phyloP scores from a whole-genome alignment of 768 basidiomycete species.

The Suillus subalutaceus region DNA sequence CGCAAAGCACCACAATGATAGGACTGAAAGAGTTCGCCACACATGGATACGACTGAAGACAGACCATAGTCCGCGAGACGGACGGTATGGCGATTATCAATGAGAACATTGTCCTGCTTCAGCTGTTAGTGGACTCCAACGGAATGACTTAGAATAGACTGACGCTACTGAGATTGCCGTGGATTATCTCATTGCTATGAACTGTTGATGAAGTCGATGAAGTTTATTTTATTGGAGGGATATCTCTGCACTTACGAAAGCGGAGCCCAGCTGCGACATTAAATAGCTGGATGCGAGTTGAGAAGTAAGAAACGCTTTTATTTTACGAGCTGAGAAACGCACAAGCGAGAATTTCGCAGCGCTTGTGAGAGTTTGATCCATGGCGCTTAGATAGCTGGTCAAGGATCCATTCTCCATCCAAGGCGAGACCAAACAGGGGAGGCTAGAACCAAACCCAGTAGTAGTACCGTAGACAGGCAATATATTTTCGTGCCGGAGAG shows the following conservation, averaged over 20 bases:
- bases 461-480: conserved; percentile 22
- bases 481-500: conserved; percentile 24
- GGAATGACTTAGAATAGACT: neutral
- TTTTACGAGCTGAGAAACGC: conserved; percentile 8
- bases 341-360: conserved; percentile 22
- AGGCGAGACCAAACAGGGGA: conserved; percentile 27
- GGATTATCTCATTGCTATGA: conserved; percentile 1
- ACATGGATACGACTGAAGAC: conserved; percentile 34
- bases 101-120: conserved; percentile 24
- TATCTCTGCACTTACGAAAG: conserved; percentile 6
- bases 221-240: neutral
- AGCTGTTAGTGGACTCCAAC: neutral
- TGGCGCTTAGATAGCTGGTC: conserved; percentile 16
- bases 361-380: conserved; percentile 9
- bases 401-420: conserved; percentile 23
- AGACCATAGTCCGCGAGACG: conserved; percentile 48
- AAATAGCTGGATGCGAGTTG: conserved; percentile 2
- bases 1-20: conserved; percentile 38
- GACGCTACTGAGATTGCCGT: conserved; percentile 17
- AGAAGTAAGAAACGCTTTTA: neutral
- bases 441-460: conserved; percentile 23
- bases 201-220: conserved; percentile 1
- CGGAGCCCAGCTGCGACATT: conserved; percentile 10
- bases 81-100: conserved; percentile 40
- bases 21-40: neutral